These are phyloP conservation scores for Cyclanthera cordifolia DNA, from an alignment of 306 rosid genomes.

Conservation along the genomic window DNA sequence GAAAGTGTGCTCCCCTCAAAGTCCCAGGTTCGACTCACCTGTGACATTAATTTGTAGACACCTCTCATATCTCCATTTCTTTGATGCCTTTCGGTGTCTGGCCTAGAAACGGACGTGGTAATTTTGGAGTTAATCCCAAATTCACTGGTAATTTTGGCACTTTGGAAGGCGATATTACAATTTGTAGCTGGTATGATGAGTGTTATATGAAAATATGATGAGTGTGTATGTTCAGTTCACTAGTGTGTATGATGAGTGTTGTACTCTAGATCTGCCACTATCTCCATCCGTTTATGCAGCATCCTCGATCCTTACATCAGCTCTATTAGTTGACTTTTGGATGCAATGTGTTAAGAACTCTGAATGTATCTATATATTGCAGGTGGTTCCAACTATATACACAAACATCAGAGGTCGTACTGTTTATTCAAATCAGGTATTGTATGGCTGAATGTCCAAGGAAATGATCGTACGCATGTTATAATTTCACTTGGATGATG, in stretches of 20 bases:
- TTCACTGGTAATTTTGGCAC: neutral
- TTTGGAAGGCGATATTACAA: neutral
- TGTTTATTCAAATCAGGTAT: constrained; percentile 76
- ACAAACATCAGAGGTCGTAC: constrained; percentile 49
- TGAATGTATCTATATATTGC: constrained; percentile 13
- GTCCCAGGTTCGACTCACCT: too few relatives aligned
- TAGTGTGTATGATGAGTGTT: neutral
- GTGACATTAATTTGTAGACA: too few relatives aligned
- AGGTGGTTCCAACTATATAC: constrained; percentile 90
- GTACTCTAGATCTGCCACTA: neutral
- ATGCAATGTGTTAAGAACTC: constrained; percentile 3
- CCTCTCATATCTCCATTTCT: too few relatives aligned
- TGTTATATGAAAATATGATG: too few relatives aligned
- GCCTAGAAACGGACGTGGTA: too few relatives aligned
- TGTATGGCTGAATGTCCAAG: constrained; percentile 29
- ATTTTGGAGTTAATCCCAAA: neutral
- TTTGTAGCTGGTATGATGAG: neutral
- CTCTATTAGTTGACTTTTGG: neutral
- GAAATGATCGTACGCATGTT: constrained; percentile 12
- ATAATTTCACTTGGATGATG: constrained; percentile 11
- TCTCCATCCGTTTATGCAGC: neutral
- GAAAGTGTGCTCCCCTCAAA: too few relatives aligned
- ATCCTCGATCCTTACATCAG: neutral
- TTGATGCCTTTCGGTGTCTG: too few relatives aligned
- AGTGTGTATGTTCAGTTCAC: neutral